These are phyloP conservation scores for Calonectria pseudoreteaudii DNA, from an alignment of 2,329 filamentous ascomycete species.

Conservation along the genomic window DNA sequence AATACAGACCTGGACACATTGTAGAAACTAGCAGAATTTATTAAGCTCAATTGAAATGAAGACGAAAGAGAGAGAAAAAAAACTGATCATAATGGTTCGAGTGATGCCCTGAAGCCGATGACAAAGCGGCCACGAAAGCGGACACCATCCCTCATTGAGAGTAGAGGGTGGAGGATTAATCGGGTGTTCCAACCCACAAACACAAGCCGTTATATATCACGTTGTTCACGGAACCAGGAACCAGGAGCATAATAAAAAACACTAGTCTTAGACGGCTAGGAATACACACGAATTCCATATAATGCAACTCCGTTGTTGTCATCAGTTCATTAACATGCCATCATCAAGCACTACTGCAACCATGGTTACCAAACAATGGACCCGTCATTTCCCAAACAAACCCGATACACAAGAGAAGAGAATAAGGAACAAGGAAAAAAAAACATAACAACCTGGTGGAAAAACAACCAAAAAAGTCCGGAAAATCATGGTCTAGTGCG, in stretches of 20 bases:
- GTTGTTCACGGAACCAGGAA: neutral
- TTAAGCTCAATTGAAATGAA: neutral
- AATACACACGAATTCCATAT: constrained; percentile 19
- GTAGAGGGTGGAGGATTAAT: neutral
- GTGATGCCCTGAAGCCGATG: neutral
- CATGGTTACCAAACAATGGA: constrained; percentile 44
- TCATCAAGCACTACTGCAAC: constrained; percentile 46
- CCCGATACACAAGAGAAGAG: constrained; percentile 36
- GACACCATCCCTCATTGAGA: neutral
- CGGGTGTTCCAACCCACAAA: neutral
- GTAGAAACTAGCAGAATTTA: neutral
- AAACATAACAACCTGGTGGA: constrained; percentile 30
- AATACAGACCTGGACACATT: neutral
- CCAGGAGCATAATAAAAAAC: neutral
- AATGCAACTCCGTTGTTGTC: constrained; percentile 46
- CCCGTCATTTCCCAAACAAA: constrained; percentile 35
- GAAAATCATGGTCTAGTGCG: constrained; percentile 25
- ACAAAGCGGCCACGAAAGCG: neutral
- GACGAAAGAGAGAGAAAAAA: neutral
- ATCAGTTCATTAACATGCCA: constrained; percentile 55
- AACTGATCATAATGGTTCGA: neutral
- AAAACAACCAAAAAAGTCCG: constrained; percentile 9
- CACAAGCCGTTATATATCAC: neutral
- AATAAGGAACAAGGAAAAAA: constrained; percentile 33
- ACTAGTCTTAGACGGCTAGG: constrained; percentile 12